phyloP scores from a whole-genome alignment of 1,139 yeast species.

The Protomyces gravidus region DNA sequence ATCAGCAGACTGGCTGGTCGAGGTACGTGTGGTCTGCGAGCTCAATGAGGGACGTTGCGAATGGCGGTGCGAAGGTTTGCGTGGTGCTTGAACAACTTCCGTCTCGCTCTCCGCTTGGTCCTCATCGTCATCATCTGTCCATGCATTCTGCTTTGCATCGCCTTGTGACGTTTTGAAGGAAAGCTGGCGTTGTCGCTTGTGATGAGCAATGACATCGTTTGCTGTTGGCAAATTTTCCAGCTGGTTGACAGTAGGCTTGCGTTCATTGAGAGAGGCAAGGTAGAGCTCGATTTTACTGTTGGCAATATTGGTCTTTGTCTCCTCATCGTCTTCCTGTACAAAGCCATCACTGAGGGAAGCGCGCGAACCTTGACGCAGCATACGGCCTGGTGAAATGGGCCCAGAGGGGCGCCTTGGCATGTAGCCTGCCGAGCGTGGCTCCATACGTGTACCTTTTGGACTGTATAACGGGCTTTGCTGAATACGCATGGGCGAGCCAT shows the following conservation, averaged over 20 bases:
- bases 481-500: neutral
- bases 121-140: neutral
- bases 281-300: constrained; percentile 18
- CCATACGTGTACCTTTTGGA: neutral
- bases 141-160: neutral
- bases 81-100: neutral
- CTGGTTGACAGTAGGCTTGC: neutral
- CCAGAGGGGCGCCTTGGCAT: neutral
- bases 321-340: constrained; percentile 19
- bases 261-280: constrained; percentile 9
- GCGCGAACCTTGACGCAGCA: neutral
- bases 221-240: neutral
- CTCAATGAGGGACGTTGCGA: neutral
- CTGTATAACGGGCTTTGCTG: neutral
- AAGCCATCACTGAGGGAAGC: constrained; percentile 8
- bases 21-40: neutral
- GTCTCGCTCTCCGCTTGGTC: neutral
- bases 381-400: neutral
- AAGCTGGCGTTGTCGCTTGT: neutral
- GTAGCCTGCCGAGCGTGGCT: neutral
- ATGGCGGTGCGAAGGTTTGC: neutral
- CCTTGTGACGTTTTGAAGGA: neutral
- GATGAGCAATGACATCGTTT: constrained; percentile 2
- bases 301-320: constrained; percentile 7
- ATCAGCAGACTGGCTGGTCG: neutral